These are phyloP conservation scores for Aspergillus brasiliensis DNA, from an alignment of 2,329 filamentous ascomycete genomes.

Conservation along the genomic window DNA sequence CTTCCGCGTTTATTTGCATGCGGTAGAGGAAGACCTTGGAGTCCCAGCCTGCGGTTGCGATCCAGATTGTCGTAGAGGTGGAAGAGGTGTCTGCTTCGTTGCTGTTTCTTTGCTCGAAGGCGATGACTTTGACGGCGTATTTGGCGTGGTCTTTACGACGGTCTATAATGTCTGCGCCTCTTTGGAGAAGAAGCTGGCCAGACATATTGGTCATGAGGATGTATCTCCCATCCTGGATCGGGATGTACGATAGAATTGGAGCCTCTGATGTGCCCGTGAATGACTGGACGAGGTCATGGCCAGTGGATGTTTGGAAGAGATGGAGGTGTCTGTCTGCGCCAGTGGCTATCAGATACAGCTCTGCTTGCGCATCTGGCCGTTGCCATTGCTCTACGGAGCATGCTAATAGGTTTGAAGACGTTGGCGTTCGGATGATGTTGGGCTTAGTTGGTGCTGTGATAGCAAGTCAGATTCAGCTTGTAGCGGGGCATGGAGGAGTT, in stretches of 20 bases:
- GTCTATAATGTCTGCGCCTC: constrained; percentile 47
- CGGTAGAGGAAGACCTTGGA: constrained; percentile 57
- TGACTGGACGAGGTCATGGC: constrained; percentile 25
- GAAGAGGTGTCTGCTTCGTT: constrained; percentile 5
- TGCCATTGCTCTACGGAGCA: constrained; percentile 47
- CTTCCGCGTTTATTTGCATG: constrained; percentile 16
- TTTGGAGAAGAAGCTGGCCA: constrained; percentile 55
- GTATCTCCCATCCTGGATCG: constrained; percentile 44
- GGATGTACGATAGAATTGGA: constrained; percentile 56
- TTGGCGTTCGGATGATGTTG: constrained; percentile 44
- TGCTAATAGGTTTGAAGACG: constrained; percentile 57
- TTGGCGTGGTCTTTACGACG: constrained; percentile 60
- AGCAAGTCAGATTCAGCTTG: constrained; percentile 10
- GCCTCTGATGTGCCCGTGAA: constrained; percentile 34
- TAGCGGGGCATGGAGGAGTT: no score
- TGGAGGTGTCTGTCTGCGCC: constrained; percentile 53
- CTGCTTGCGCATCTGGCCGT: constrained; percentile 5
- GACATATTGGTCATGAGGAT: constrained; percentile 62
- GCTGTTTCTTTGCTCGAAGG: constrained; percentile 33
- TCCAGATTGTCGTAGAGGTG: constrained; percentile 28
- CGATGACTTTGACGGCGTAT: constrained; percentile 58
- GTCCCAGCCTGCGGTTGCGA: constrained; percentile 66
- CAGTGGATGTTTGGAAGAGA: constrained; percentile 38
- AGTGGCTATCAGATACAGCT: constrained; percentile 45
- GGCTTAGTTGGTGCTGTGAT: constrained; percentile 50